These are phyloP conservation scores for Yamadazyma pseudoaaseri DNA, from an alignment of 1,139 yeast genomes.

Conservation along the genomic window DNA sequence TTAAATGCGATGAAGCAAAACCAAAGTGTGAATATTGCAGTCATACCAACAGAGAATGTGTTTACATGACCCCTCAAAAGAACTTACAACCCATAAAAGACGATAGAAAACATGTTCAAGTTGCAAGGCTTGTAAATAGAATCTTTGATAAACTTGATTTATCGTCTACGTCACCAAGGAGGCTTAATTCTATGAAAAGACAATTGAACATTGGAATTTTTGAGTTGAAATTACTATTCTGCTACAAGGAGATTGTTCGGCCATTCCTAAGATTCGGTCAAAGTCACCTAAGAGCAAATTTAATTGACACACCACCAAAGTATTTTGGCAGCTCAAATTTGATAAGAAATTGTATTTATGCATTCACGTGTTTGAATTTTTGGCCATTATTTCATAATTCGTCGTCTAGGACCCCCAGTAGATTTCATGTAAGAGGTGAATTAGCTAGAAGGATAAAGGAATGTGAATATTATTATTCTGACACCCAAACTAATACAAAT, in stretches of 20 bases:
- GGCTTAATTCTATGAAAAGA: conserved; percentile 4
- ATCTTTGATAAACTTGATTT: background rate
- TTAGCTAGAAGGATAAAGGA: too few relatives aligned
- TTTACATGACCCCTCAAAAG: conserved; percentile 17
- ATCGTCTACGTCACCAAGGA: background rate
- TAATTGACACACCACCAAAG: conserved; percentile 1
- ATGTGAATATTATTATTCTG: too few relatives aligned
- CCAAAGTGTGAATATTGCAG: conserved; percentile 40
- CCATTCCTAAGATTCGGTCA: conserved; percentile 1
- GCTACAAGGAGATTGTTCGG: background rate
- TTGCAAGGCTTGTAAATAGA: background rate
- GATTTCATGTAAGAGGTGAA: too few relatives aligned
- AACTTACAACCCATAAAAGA: background rate
- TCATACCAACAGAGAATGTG: conserved; percentile 30
- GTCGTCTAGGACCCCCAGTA: too few relatives aligned
- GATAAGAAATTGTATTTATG: conserved; percentile 4
- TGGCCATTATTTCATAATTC: conserved; percentile 7
- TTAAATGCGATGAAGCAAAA: conserved; percentile 34
- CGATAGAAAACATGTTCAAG: background rate
- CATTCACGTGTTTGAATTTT: conserved; percentile 4
- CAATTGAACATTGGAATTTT: conserved; percentile 3
- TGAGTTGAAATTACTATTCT: conserved; percentile 5
- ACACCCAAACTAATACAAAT: too few relatives aligned
- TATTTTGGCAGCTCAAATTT: conserved; percentile 1
- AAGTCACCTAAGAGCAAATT: conserved; percentile 1